Evolutionary conservation across 2,329 filamentous ascomycete genomes (phyloP), one percentile per base, ranked within the genome.

Genomic region (Colletotrichum cereale): DNA sequence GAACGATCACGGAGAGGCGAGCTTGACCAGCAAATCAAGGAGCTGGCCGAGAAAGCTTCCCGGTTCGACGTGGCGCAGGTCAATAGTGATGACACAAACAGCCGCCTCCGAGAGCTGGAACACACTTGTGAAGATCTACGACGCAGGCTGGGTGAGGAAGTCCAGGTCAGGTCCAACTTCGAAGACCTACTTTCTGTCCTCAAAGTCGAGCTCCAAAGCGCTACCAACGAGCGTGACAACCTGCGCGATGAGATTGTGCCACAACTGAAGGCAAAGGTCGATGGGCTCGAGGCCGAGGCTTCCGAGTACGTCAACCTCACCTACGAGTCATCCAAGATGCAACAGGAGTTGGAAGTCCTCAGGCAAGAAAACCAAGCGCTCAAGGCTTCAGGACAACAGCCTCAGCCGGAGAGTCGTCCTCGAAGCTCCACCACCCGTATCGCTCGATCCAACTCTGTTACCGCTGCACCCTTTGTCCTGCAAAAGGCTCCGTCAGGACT

Each of bases 201-300:
- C 75, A 92, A 93, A 76, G 89, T 90, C 31, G 95, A 99, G 79
- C 86, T 98, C 18, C 89, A 95, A 77, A 92, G 90, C 75, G 90
- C 95, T 64, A 89, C 93, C 72, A 95, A 96, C 75, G 95, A 99
- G 82, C 90, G 95, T 63, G 96, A 99, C 81, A 96, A 97, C 76
- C 88, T 98, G 21, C 91, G 94, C 36, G 95, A 98, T 74, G 94
- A 97, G 80, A 86, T 97, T 50, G 90, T 97, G 2, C 94, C 95
- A 24, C 90, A 94, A 77, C 84, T 98, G 63, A 89, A 89, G 74
- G 89, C 93, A 57, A 90, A 91, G 50, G 88, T 97, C 2, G 93
- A 96, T 77, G 93, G 93, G 1, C 86, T 97, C 11, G 94, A 97
- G 80, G 83, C 88, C 0, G 91, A 96, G 79, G 91, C 92, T 21